Evolutionary conservation across 2,329 filamentous ascomycete species (phyloP).

Genomic region (Pochonia chlamydosporia): DNA sequence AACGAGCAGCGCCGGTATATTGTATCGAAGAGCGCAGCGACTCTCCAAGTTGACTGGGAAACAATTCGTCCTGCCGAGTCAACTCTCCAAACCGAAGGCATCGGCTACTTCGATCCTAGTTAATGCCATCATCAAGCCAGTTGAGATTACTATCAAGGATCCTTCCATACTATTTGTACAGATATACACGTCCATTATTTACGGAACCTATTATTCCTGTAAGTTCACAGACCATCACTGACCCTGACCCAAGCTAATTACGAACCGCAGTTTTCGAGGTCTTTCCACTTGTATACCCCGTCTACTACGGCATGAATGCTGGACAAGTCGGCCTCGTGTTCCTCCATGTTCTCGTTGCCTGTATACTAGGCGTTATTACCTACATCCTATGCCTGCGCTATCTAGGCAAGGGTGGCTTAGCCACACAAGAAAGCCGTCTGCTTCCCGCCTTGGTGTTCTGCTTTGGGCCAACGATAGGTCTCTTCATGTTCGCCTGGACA

Average conservation of each 20-base stretch:
- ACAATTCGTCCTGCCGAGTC: constrained; percentile 50
- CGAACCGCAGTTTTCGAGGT: constrained; percentile 62
- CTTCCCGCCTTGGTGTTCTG: constrained; percentile 30
- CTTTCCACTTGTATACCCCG: constrained; percentile 59
- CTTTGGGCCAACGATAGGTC: constrained; percentile 27
- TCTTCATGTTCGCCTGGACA: constrained; percentile 35
- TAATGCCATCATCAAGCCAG: constrained; percentile 55
- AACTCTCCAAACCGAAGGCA: constrained; percentile 56
- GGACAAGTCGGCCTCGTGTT: constrained; percentile 56
- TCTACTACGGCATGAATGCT: constrained; percentile 52
- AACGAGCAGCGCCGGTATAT: constrained; percentile 53
- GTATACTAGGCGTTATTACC: constrained; percentile 41
- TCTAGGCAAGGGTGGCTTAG: too few relatives aligned
- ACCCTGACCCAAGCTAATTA: too few relatives aligned
- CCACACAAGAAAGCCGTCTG: constrained; percentile 14
- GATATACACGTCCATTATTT: constrained; percentile 56
- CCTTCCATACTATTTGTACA: constrained; percentile 58
- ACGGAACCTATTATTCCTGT: constrained; percentile 57
- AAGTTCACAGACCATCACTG: too few relatives aligned
- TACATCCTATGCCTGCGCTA: too few relatives aligned
- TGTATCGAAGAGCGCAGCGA: constrained; percentile 54
- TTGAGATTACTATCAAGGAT: constrained; percentile 55
- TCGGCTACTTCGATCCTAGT: constrained; percentile 39
- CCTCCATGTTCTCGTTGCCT: constrained; percentile 51
- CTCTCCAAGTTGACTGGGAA: constrained; percentile 57